Evolutionary conservation across 2,329 filamentous ascomycete species (phyloP), one percentile per base, ranked within the genome.

Genomic region (Calycina marina): DNA sequence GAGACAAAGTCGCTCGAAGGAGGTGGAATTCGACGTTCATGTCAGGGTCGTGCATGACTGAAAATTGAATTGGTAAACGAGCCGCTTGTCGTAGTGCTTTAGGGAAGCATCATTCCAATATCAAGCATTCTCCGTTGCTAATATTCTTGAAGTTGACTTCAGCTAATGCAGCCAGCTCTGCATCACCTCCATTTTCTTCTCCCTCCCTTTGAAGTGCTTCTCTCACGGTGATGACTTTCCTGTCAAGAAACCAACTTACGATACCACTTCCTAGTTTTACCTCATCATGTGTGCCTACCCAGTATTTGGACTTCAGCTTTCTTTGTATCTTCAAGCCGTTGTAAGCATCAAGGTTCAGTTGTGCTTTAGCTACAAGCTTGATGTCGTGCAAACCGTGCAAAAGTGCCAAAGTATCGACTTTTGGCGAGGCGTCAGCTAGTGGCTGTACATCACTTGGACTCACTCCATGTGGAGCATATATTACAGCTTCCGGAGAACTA

Each of bases 391-490:
- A 54, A 0, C 74, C 73, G 49, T 79, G 75, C 5, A 79, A 52
- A 30, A 80, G 60, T 0, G 69, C 72, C 0, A 77, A 57, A 0
- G 65, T 64, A 2, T 56, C 49, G 17, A 78, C 51, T 0, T 58
- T 51, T 0, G 67, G 67, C 1, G 53, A 47, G 2, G 64, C 61
- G 0, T 40, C 40, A 0, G 52, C 50, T 5, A 76, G 47, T 0
- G 58, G 52, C 0, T 47, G 41, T 4, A 77, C 52, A 13, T 65
- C 61, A 0, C 53, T 40, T 11, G 59, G 52, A 0, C 59, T 54
- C 30, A 77, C 68, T 18, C 72, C 72, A 46, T 77, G 74, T 0
- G 74, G 73, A 1, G 71, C 72, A 53, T 77, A 78, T 20, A 79
- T 55, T 17, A 78, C 49, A 9, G 65, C 68, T 49, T 77, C 69